Evolutionary conservation across 2,329 filamentous ascomycete species (phyloP), one percentile per base, ranked within the genome.

Genomic region (Fusarium subglutinans): DNA sequence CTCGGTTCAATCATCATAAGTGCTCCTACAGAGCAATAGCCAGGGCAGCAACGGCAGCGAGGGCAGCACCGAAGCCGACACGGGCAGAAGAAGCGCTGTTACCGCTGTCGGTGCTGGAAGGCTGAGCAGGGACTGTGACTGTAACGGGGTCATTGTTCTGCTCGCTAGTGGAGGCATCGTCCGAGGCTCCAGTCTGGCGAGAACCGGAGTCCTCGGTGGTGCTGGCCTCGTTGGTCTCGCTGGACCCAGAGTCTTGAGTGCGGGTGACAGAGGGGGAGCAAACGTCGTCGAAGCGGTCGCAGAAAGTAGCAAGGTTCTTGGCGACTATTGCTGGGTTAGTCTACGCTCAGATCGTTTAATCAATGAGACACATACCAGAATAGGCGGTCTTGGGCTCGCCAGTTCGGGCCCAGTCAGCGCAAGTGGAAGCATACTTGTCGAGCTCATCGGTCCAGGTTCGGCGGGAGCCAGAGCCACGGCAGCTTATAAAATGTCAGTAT

Each of bases 401-500:
- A 40, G 76, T 78, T 9, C 24, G 62, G 56, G 80, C 80, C 80
- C 80, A 82, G 43, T 76, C 62, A 44, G 73, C 73, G 48, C 80
- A 82, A 14, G 78, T 79, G n/a, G 68, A 71, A 41, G 80, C 80
- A 64, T 78, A 77, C 37, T 77, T 51, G 44, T 80, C 80, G 14
- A 82, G 50, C 37, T 75, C 74, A 45, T 81, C 78, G n/a, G 79
- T 81, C 79, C 79, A 82, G 33, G 64, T 74, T 12, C 76, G 63
- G 4, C 51, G 55, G 18, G 70, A 59, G 20, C 63, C 70, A 11
- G 60, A 53, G 20, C 74, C 75, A 44, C 68, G 70, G 62, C 78
- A 81, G 70, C 76, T 80, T 51, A 12, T 17, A 18, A 51, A n/a
- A 20, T 26, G 63, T 79, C 33, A 79, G 72, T n/a, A 14, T 55